Evolutionary conservation across 495 filamentous ascomycete species (phyloP).

Genomic region (Astrothelium subdiscretum): DNA sequence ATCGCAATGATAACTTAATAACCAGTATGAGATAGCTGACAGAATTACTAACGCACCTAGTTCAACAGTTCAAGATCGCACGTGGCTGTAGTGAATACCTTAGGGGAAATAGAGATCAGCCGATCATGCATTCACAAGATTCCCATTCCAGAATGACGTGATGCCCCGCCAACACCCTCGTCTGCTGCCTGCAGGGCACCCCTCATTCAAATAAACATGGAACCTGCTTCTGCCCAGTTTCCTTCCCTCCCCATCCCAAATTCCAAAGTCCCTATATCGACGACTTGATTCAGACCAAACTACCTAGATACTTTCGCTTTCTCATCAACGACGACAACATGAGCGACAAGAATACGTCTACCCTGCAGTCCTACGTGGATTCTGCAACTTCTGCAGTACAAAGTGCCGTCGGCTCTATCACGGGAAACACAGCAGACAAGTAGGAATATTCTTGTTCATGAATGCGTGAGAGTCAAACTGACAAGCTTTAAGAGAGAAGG

Average conservation of each 20-base stretch:
- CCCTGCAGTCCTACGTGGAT: slow-evolving; percentile 55
- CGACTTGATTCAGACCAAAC: neutral
- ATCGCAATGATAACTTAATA: too few relatives aligned
- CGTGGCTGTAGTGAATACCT: too few relatives aligned
- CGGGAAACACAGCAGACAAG: slow-evolving; percentile 63
- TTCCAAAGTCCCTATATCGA: neutral
- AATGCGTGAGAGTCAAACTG: neutral
- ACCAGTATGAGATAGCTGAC: too few relatives aligned
- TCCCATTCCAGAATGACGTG: neutral
- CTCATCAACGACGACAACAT: slow-evolving; percentile 6
- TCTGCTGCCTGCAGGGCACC: too few relatives aligned
- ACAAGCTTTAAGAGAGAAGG: slow-evolving; percentile 12
- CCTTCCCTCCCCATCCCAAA: neutral
- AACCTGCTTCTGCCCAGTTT: neutral
- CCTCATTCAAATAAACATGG: neutral
- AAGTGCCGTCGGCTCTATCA: slow-evolving; percentile 56
- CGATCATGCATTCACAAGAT: neutral
- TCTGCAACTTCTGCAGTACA: slow-evolving; percentile 63
- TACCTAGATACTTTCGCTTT: neutral
- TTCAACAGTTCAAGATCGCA: too few relatives aligned
- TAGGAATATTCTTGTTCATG: slow-evolving; percentile 20
- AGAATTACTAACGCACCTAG: too few relatives aligned
- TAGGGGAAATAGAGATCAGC: too few relatives aligned
- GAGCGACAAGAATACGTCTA: slow-evolving; percentile 19
- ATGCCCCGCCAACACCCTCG: neutral